Evolutionary conservation across 78 protist genomes (phyloP).

Genomic region (Bigelowiella natans): DNA sequence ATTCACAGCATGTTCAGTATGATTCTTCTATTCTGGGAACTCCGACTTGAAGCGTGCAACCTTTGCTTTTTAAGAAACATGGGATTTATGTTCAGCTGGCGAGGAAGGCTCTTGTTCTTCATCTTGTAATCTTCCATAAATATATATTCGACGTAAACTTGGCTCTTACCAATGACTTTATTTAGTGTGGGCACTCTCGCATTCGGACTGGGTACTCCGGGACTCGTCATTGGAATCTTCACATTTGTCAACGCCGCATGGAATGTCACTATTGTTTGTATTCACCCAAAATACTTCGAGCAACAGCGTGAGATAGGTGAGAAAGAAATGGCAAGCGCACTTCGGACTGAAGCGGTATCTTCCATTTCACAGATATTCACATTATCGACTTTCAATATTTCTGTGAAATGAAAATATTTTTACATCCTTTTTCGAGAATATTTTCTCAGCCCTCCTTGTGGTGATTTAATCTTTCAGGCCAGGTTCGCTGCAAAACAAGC

Average conservation of each 20-base stretch:
- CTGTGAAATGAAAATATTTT: too few species aligned
- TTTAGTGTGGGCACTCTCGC: background rate
- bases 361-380: too few species aligned
- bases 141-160: too few species aligned
- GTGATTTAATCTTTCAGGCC: too few species aligned
- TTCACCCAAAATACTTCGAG: background rate
- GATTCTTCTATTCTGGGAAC: background rate
- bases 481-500: too few species aligned
- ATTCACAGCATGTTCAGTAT: background rate
- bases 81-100: background rate
- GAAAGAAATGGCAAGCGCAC: too few species aligned
- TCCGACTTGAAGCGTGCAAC: background rate
- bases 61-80: background rate
- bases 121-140: background rate
- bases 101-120: background rate
- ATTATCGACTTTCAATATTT: too few species aligned
- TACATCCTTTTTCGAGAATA: too few species aligned
- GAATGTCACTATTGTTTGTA: background rate
- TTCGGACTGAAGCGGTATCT: too few species aligned
- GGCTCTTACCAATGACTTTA: background rate
- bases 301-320: too few species aligned
- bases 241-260: background rate
- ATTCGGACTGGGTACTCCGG: background rate
- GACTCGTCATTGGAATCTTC: background rate
- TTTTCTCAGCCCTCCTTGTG: too few species aligned